A percentile compares a stretch with the other conserved stretches of the same genome.
Evolutionary conservation across 2,329 filamentous ascomycete genomes (phyloP).

Genomic region (Diaporthe capsici): DNA sequence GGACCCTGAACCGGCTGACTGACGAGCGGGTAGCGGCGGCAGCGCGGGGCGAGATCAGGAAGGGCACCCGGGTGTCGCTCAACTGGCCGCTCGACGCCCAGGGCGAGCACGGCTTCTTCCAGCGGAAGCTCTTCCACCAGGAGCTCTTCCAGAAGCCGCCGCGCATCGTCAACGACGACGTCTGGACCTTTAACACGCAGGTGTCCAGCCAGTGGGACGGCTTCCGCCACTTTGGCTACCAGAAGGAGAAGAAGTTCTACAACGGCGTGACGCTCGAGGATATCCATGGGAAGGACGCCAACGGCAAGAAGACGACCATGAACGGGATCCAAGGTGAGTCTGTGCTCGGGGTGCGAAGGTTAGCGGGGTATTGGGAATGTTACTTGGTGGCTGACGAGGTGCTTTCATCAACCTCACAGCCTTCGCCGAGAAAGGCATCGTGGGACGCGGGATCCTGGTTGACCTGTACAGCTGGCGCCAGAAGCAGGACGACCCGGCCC

Average conservation of each 20-base stretch:
- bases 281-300: constrained; percentile 47
- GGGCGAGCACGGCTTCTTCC: constrained; percentile 65
- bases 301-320: constrained; percentile 51
- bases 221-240: constrained; percentile 65
- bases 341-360: too few relatives aligned
- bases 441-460: constrained; percentile 67
- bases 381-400: background rate
- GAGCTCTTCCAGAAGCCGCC: constrained; percentile 66
- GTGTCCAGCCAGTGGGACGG: constrained; percentile 72
- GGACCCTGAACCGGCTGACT: constrained; percentile 72
- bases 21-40: constrained; percentile 65
- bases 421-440: constrained; percentile 67
- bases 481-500: constrained; percentile 49
- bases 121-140: constrained; percentile 68
- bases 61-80: constrained; percentile 69
- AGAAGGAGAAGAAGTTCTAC: constrained; percentile 57
- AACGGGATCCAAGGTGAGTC: constrained; percentile 57
- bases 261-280: constrained; percentile 53
- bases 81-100: constrained; percentile 73
- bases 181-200: constrained; percentile 71
- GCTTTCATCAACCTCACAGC: constrained; percentile 47
- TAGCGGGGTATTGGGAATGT: background rate
- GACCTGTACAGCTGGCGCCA: constrained; percentile 65
- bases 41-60: constrained; percentile 66
- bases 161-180: constrained; percentile 71